phyloP scores from a whole-genome alignment of 202 grass and related monocot species.

The Miscanthus sacchariflorus region DNA sequence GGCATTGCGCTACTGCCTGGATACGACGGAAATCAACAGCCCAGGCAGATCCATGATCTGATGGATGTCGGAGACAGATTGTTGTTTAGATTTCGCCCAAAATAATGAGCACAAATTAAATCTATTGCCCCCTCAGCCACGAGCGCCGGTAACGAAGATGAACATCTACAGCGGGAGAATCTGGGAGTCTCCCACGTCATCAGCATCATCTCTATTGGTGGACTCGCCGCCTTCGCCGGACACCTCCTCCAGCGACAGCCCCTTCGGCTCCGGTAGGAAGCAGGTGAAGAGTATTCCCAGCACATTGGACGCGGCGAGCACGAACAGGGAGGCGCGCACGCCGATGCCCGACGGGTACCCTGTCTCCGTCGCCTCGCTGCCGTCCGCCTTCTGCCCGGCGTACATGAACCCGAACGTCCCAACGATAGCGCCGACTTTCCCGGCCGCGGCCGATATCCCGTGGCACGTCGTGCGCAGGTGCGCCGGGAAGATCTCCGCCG shows the following conservation, averaged over 20 bases:
- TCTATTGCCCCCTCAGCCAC: too few species aligned
- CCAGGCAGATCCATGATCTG: too few species aligned
- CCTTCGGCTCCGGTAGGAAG: constrained; percentile 67
- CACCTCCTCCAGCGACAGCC: constrained; percentile 68
- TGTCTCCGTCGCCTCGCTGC: neutral
- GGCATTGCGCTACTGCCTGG: too few species aligned
- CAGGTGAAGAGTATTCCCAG: constrained; percentile 53
- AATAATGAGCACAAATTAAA: too few species aligned
- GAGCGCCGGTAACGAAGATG: neutral
- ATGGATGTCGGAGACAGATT: too few species aligned
- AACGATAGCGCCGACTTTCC: constrained; percentile 57
- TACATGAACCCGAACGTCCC: constrained; percentile 66
- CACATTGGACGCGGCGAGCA: constrained; percentile 39
- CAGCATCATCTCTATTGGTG: neutral
- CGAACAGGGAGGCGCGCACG: constrained; percentile 55
- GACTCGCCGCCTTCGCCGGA: neutral
- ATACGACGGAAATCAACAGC: too few species aligned
- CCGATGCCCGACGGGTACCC: constrained; percentile 73
- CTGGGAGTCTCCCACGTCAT: neutral
- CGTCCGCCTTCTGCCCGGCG: constrained; percentile 41
- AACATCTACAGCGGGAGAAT: constrained; percentile 3
- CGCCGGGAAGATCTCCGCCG: constrained; percentile 65
- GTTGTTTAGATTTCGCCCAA: too few species aligned
- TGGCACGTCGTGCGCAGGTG: constrained; percentile 61
- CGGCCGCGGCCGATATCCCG: constrained; percentile 54